These are phyloP conservation scores for Apophysomyces trapeziformis DNA, from an alignment of 371 early-diverging fungal genomes.

Conservation along the genomic window DNA sequence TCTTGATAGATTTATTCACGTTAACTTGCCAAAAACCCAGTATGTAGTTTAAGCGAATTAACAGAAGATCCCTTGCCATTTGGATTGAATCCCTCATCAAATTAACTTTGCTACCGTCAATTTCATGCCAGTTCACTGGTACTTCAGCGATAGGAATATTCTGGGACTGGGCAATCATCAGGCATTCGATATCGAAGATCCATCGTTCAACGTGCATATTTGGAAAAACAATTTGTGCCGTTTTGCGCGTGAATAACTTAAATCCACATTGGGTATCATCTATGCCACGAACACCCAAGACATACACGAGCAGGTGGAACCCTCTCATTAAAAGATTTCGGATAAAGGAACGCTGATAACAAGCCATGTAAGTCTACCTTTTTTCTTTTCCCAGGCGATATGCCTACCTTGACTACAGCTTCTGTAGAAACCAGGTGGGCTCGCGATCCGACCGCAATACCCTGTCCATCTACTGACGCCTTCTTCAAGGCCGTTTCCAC, in stretches of 20 bases:
- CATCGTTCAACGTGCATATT: conserved; percentile 94
- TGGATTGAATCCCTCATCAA: conserved; percentile 84
- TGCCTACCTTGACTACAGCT: conserved; percentile 90
- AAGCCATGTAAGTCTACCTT: background rate
- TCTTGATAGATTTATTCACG: too few species aligned
- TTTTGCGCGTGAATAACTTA: conserved; percentile 85
- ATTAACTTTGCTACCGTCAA: conserved; percentile 92
- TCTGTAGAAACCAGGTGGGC: conserved; percentile 88
- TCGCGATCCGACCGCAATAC: conserved; percentile 87
- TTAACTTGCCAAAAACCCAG: conserved; percentile 78
- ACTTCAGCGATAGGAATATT: conserved; percentile 86
- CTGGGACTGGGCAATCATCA: conserved; percentile 75
- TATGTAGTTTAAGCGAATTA: conserved; percentile 87
- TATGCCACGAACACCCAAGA: conserved; percentile 83
- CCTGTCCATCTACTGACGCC: conserved; percentile 54
- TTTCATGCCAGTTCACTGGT: conserved; percentile 95
- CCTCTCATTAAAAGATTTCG: conserved; percentile 92
- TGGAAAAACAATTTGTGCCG: conserved; percentile 81
- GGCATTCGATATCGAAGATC: conserved; percentile 96
- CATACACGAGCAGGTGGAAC: conserved; percentile 85
- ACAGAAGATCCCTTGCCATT: conserved; percentile 89
- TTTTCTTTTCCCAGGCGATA: background rate
- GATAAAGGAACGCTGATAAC: conserved; percentile 79
- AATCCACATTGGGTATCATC: conserved; percentile 97
- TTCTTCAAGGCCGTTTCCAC: conserved; percentile 55